A percentile compares a stretch with the other conserved stretches of the same genome.
Conservation (phyloP, 2,329 filamentous ascomycete species). For the Hymenoscyphus infarciens region DNA sequence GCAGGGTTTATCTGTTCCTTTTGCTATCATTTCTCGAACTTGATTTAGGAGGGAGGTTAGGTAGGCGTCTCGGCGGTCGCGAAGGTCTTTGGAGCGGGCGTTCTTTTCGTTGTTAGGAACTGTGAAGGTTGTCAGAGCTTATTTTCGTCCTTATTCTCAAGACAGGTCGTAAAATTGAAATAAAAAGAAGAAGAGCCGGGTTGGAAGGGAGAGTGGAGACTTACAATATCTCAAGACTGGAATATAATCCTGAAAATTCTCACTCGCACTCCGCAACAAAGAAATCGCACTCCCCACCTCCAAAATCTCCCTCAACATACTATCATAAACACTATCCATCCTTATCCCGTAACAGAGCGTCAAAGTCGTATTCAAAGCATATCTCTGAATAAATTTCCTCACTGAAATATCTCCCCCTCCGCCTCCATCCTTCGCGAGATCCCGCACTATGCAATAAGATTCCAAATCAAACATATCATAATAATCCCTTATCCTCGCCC, state of each 20-base stretch:
- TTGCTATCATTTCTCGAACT: conserved; percentile 48
- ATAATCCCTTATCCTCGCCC: conserved; percentile 46
- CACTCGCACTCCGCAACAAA: conserved; percentile 46
- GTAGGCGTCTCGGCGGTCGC: conserved; percentile 47
- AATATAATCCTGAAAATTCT: conserved; percentile 53
- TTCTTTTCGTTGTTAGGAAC: conserved; percentile 51
- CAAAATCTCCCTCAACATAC: conserved; percentile 48
- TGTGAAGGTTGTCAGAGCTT: neutral
- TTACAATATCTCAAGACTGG: conserved; percentile 45
- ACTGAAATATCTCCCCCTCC: conserved; percentile 41
- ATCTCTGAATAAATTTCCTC: conserved; percentile 50
- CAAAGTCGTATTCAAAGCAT: conserved; percentile 51
- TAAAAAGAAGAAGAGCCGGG: neutral
- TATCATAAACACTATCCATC: conserved; percentile 52
- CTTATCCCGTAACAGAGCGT: conserved; percentile 53
- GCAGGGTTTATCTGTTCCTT: conserved; percentile 51
- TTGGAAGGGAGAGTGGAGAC: neutral
- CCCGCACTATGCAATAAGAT: conserved; percentile 47
- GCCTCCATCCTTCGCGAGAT: conserved; percentile 43
- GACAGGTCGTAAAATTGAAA: too few species aligned
- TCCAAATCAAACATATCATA: conserved; percentile 52
- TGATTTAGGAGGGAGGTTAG: conserved; percentile 47
- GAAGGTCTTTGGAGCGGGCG: conserved; percentile 43
- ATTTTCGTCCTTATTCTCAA: neutral
- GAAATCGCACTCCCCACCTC: conserved; percentile 51